Evolutionary conservation across 176 grass and related monocot genomes (phyloP), one percentile per base, ranked within the genome.

Genomic region (Triticum aestivum): DNA sequence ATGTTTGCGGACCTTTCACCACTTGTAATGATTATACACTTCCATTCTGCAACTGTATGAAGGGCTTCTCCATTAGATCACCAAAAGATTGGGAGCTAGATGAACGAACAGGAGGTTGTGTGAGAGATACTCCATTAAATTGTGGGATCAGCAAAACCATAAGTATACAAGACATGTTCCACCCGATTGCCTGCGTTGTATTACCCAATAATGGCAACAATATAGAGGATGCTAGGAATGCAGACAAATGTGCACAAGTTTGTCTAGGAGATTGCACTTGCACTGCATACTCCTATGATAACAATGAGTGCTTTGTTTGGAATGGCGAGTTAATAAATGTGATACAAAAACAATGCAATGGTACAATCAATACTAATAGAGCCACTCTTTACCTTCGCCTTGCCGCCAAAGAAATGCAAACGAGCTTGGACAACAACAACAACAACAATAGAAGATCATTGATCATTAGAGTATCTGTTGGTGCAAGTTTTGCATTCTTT

Each of bases 181-280:
- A 86, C 49, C 42, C 61, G 49, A 88, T 93, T 20, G 17, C 29
- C 10, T 79, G 81, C 56, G 65, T 86, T 26, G 42, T 24, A 23
- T 79, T 91, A 35, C 88, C 92, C 14, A 37, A 61, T 12, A 86
- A 86, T 75, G 64, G 71, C 67, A 12, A 73, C 33, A 84, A 5
- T 17, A 73, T 77, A 61, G 66, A 64, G 13, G 65, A 12, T 63
- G 84, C 29, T 64, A 75, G 17, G 3, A 88, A 10, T 80, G 77
- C 37, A 39, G 69, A 65, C 17, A 75, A 71, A 26, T 93, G 92
- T 45, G 74, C 59, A 83, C 37, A 24, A 63, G 49, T 42, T 26
- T 93, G 83, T 79, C 39, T 88, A 37, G 83, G 45, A 11, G 86
- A 88, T 13, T 93, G 92, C 38, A 91, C 86, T 75, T 93, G 86